A percentile compares a stretch with the other conserved stretches of the same genome.
phyloP scores from a whole-genome alignment of 768 basidiomycete species.

The Suillus americanus region DNA sequence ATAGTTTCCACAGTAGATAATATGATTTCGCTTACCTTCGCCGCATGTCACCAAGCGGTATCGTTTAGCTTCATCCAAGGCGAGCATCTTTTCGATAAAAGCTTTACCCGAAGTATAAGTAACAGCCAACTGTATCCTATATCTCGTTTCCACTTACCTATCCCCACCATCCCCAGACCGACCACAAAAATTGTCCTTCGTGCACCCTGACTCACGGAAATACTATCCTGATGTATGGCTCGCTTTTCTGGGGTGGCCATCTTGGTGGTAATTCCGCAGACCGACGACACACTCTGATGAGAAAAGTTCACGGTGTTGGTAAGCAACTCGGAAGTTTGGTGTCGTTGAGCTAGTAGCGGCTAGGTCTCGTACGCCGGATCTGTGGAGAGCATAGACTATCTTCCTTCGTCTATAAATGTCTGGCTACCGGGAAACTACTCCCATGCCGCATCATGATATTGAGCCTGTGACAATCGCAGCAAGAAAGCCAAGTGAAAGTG shows the following conservation, averaged over 20 bases:
- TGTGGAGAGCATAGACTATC: background rate
- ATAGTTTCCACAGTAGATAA: conserved; percentile 13
- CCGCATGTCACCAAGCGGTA: conserved; percentile 62
- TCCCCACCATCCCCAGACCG: conserved; percentile 64
- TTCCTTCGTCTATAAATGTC: background rate
- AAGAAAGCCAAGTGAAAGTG: too few relatives aligned
- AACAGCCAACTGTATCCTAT: background rate
- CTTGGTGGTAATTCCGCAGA: background rate
- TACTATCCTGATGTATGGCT: background rate
- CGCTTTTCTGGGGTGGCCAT: conserved; percentile 1
- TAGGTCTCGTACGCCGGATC: background rate
- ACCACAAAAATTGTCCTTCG: conserved; percentile 28
- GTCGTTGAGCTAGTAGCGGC: background rate
- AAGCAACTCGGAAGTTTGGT: background rate
- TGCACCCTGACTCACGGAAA: background rate
- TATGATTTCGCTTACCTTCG: conserved; percentile 39
- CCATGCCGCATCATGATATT: background rate
- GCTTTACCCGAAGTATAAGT: conserved; percentile 31
- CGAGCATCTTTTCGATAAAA: conserved; percentile 69
- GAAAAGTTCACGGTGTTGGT: background rate
- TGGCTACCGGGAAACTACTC: background rate
- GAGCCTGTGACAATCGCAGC: background rate
- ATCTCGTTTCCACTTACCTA: conserved; percentile 33
- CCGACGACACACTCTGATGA: background rate
- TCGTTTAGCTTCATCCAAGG: conserved; percentile 46